Evolutionary conservation across 2,329 filamentous ascomycete species (phyloP).

Genomic region (Paraconiothyrium sp.): DNA sequence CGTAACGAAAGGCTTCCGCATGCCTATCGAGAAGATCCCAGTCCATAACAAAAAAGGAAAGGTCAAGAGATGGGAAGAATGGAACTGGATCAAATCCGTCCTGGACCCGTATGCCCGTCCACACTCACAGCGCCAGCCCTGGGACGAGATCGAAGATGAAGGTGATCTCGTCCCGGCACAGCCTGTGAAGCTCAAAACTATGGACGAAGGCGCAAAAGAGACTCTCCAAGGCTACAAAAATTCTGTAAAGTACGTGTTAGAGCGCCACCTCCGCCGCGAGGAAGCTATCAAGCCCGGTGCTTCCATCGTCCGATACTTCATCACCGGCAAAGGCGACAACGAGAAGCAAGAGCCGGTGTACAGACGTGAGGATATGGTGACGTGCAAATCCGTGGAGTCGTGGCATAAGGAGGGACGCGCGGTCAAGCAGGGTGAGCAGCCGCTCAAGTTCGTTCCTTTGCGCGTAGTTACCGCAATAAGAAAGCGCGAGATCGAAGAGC

Average conservation of each 20-base stretch:
- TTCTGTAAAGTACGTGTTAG: constrained; percentile 84
- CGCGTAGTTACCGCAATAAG: constrained; percentile 89
- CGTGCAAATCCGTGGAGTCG: constrained; percentile 90
- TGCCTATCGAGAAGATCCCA: constrained; percentile 81
- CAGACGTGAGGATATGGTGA: constrained; percentile 78
- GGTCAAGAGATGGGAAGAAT: constrained; percentile 76
- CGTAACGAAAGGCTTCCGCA: constrained; percentile 84
- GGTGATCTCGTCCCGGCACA: constrained; percentile 78
- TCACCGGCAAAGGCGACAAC: constrained; percentile 76
- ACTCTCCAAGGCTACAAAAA: constrained; percentile 89
- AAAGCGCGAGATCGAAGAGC: constrained; percentile 88
- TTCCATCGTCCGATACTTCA: constrained; percentile 77
- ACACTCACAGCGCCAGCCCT: constrained; percentile 66
- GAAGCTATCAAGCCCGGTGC: constrained; percentile 81
- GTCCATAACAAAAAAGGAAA: constrained; percentile 81
- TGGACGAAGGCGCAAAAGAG: constrained; percentile 74
- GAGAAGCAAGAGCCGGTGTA: constrained; percentile 83
- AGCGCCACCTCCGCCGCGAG: constrained; percentile 87
- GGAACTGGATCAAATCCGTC: constrained; percentile 87
- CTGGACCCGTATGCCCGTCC: constrained; percentile 76
- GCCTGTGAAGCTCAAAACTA: constrained; percentile 69
- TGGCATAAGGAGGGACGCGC: constrained; percentile 97
- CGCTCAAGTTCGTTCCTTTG: constrained; percentile 87
- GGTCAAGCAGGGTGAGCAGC: constrained; percentile 73
- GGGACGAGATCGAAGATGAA: constrained; percentile 81